These are phyloP conservation scores for Colletotrichum trifolii DNA, from an alignment of 2,329 filamentous ascomycete species.

Conservation along the genomic window DNA sequence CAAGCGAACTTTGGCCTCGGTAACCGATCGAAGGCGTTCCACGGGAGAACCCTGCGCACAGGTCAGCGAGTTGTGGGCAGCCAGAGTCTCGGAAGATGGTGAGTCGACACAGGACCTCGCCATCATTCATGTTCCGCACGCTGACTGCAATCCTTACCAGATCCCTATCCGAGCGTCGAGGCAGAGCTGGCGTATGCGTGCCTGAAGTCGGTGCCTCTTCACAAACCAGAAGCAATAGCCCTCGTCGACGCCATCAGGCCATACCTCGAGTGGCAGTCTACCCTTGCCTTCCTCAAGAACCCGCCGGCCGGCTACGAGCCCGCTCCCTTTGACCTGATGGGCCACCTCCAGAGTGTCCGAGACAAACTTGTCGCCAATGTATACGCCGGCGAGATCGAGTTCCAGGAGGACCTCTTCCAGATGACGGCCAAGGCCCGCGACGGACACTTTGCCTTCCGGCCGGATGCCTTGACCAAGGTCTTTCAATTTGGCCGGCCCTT, in stretches of 20 bases:
- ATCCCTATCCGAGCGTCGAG: slow-evolving; percentile 44
- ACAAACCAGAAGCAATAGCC: slow-evolving; percentile 44
- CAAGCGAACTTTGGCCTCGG: too few species aligned
- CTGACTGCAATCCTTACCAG: too few species aligned
- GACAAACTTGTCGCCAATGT: slow-evolving; percentile 44
- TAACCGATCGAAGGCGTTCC: too few species aligned
- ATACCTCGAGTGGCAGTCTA: slow-evolving; percentile 60
- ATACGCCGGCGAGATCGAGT: slow-evolving; percentile 53
- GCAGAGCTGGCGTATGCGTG: slow-evolving; percentile 50
- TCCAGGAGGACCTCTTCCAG: slow-evolving; percentile 53
- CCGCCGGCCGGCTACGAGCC: slow-evolving; percentile 63
- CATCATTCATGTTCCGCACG: too few species aligned
- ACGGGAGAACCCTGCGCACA: too few species aligned
- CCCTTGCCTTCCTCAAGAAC: slow-evolving; percentile 57
- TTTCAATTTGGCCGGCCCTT: slow-evolving; percentile 49
- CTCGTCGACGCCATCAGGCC: slow-evolving; percentile 50
- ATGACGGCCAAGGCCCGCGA: slow-evolving; percentile 53
- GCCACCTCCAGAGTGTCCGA: slow-evolving; percentile 46
- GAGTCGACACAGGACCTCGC: too few species aligned
- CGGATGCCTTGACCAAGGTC: slow-evolving; percentile 50
- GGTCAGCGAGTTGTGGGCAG: too few species aligned
- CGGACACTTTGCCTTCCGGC: slow-evolving; percentile 53
- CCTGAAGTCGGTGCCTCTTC: slow-evolving; percentile 51
- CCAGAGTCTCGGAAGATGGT: too few species aligned
- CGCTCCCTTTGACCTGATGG: slow-evolving; percentile 52